These are phyloP conservation scores for Aegilops speltoides DNA, from an alignment of 176 grass and related monocot genomes.

Conservation along the genomic window DNA sequence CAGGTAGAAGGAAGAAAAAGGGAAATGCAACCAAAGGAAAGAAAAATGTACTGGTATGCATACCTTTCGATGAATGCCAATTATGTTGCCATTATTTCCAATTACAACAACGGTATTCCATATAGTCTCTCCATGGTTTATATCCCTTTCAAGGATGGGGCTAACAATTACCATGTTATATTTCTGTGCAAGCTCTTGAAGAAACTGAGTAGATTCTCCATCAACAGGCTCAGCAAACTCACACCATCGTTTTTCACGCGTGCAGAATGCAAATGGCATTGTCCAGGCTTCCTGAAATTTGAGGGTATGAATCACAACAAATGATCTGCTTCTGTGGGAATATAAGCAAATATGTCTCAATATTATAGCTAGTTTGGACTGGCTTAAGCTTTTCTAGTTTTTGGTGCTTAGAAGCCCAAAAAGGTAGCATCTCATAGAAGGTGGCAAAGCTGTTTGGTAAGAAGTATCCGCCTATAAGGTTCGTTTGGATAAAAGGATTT, in stretches of 20 bases:
- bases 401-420: neutral
- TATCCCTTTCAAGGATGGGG: conserved; percentile 92
- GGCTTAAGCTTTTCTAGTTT: neutral
- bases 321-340: conserved; percentile 16
- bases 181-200: conserved; percentile 79
- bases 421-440: neutral
- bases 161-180: conserved; percentile 98
- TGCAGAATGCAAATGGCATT: conserved; percentile 99
- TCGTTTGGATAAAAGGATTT: neutral
- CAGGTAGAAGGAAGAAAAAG: neutral
- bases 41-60: neutral
- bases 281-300: conserved; percentile 94
- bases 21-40: conserved; percentile 20
- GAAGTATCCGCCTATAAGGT: neutral
- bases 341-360: neutral
- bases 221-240: conserved; percentile 92
- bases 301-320: conserved; percentile 23
- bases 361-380: neutral
- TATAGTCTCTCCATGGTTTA: conserved; percentile 87
- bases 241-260: conserved; percentile 95
- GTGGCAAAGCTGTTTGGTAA: neutral
- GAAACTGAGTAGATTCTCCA: conserved; percentile 88
- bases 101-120: conserved; percentile 97
- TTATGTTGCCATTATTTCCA: conserved; percentile 94
- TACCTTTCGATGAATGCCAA: conserved; percentile 95